phyloP scores from a whole-genome alignment of 208 protist species.

The Strigomonas culicis region DNA sequence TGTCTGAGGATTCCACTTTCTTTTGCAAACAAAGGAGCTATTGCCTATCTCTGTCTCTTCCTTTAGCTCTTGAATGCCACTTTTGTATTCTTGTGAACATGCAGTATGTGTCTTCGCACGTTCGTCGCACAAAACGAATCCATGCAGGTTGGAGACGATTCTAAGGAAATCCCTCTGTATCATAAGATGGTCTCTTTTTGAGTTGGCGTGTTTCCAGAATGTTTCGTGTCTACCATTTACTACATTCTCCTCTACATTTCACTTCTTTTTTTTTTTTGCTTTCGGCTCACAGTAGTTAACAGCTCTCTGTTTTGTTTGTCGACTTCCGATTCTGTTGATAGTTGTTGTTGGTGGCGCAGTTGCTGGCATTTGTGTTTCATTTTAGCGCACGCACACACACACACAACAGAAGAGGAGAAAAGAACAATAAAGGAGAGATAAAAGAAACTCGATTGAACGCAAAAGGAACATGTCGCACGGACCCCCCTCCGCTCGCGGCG shows the following conservation, averaged over 20 bases:
- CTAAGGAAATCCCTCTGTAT: no score
- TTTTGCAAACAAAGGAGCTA: no score
- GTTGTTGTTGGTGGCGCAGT: background rate
- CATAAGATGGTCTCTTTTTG: no score
- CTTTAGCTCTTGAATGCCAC: no score
- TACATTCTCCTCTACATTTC: background rate
- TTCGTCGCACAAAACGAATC: no score
- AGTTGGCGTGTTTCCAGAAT: no score
- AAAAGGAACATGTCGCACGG: background rate
- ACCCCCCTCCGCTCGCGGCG: constrained; percentile 18
- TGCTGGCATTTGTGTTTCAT: background rate
- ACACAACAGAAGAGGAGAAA: background rate
- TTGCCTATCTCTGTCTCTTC: no score
- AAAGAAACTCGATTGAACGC: background rate
- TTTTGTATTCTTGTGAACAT: no score
- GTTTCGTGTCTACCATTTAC: no score
- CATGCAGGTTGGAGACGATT: no score
- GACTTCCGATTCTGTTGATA: background rate
- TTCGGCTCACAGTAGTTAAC: background rate
- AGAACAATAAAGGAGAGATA: constrained; percentile 1
- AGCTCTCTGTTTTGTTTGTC: background rate
- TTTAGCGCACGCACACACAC: background rate
- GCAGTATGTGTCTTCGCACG: no score
- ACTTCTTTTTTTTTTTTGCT: background rate
- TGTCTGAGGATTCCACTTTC: no score